Evolutionary conservation across 371 early-diverging fungal species (phyloP).

Genomic region (Rhizopus arrhizus): DNA sequence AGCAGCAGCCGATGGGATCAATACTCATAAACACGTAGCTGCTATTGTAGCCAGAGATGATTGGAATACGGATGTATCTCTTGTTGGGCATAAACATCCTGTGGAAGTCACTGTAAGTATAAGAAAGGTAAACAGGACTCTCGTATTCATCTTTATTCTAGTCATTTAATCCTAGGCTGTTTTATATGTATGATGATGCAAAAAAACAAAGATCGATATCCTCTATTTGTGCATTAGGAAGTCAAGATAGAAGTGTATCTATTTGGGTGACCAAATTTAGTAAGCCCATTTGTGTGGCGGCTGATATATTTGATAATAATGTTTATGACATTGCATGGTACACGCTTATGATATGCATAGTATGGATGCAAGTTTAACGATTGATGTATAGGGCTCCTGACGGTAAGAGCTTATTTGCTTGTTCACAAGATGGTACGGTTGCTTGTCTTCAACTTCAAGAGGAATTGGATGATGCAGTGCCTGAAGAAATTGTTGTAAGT

Average conservation of each 20-base stretch:
- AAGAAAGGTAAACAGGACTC: not conserved
- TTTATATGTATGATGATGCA: conserved; percentile 46
- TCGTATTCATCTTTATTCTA: conserved; percentile 10
- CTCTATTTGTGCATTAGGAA: conserved; percentile 85
- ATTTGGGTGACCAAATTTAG: conserved; percentile 85
- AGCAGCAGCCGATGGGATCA: conserved; percentile 88
- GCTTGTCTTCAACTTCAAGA: conserved; percentile 69
- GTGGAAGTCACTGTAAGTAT: conserved; percentile 83
- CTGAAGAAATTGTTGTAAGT: conserved; percentile 60
- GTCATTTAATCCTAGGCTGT: conserved; percentile 82
- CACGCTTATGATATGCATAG: not conserved
- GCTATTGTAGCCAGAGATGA: conserved; percentile 79
- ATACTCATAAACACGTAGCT: conserved; percentile 81
- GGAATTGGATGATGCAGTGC: conserved; percentile 70
- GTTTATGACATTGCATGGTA: conserved; percentile 92
- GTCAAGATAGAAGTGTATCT: conserved; percentile 89
- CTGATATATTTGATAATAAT: conserved; percentile 78
- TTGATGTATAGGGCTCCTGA: conserved; percentile 62
- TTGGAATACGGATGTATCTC: conserved; percentile 79
- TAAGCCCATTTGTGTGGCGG: conserved; percentile 74
- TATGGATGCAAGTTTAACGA: not conserved
- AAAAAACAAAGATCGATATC: conserved; percentile 32
- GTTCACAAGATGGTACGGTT: conserved; percentile 92
- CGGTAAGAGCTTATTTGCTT: conserved; percentile 79
- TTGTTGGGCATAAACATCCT: conserved; percentile 91